Evolutionary conservation across 1,284 basidiomycete genomes (phyloP).

Genomic region (Paramarasmius palmivorus): DNA sequence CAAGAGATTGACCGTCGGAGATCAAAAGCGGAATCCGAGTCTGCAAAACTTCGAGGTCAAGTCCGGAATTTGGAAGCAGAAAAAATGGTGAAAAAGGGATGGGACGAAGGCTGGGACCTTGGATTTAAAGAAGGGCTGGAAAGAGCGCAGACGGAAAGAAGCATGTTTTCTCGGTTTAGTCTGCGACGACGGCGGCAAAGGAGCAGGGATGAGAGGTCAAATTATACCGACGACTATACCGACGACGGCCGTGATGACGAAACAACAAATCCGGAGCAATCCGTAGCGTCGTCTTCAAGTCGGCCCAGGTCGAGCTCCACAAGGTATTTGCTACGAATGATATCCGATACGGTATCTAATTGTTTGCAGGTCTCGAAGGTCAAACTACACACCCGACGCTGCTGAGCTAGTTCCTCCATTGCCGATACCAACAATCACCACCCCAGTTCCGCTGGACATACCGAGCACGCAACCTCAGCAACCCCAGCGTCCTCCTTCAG

Average conservation of each 20-base stretch:
- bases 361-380: not conserved
- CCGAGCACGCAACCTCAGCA: conserved; percentile 6
- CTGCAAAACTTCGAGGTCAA: conserved; percentile 6
- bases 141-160: conserved; percentile 6
- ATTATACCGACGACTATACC: not conserved
- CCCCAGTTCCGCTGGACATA: not conserved
- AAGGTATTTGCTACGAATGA: not conserved
- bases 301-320: conserved; percentile 5
- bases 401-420: conserved; percentile 1
- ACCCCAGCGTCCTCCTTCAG: conserved; percentile 2
- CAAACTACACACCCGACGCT: not conserved
- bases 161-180: not conserved
- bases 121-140: conserved; percentile 13
- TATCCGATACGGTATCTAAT: not conserved
- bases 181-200: not conserved
- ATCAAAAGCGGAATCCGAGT: conserved; percentile 9
- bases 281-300: not conserved
- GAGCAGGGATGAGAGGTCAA: not conserved
- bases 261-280: not conserved
- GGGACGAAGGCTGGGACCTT: conserved; percentile 15
- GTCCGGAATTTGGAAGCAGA: conserved; percentile 8
- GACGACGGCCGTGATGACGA: conserved; percentile 8
- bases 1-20: conserved; percentile 9
- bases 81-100: conserved; percentile 9
- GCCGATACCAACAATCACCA: conserved; percentile 1